Percentiles rank a stretch among this genome's conserved stretches.
phyloP scores from a whole-genome alignment of 106 monocot genomes.

The Phalaenopsis equestris region DNA sequence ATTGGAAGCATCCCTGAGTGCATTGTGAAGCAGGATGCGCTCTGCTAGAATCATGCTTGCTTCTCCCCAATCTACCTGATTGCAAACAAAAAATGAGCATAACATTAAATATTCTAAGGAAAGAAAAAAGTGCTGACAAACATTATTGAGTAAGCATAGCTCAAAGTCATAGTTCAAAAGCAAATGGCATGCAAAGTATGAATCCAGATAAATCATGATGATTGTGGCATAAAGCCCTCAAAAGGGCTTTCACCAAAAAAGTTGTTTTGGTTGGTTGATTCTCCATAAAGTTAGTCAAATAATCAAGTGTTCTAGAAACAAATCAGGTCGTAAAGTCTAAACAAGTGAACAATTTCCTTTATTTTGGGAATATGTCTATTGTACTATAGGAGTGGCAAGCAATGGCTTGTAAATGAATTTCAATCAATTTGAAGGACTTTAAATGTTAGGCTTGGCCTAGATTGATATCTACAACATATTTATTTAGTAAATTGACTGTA shows the following conservation, averaged over 20 bases:
- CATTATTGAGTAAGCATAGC: not conserved
- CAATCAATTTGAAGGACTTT: not conserved
- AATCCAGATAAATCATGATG: not conserved
- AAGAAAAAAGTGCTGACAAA: not conserved
- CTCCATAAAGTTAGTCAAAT: not conserved
- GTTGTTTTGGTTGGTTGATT: not conserved
- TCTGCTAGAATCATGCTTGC: constrained; percentile 97
- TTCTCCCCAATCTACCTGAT: constrained; percentile 97
- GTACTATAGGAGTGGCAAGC: not conserved
- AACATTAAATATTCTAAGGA: no score
- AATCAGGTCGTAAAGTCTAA: not conserved
- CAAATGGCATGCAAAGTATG: not conserved
- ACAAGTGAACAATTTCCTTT: not conserved
- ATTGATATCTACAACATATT: not conserved
- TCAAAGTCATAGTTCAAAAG: not conserved
- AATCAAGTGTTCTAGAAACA: not conserved
- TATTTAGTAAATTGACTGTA: not conserved
- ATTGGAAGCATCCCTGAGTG: constrained; percentile 70
- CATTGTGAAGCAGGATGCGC: constrained; percentile 72
- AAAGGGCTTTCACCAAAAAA: not conserved
- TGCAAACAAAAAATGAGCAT: not conserved
- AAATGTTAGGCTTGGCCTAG: not conserved
- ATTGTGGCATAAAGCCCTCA: not conserved
- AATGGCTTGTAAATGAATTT: not conserved
- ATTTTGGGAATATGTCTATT: not conserved